Percentiles rank a stretch among this genome's conserved stretches.
phyloP scores from a whole-genome alignment of 2,329 filamentous ascomycete genomes.

The Colletotrichum gigasporum region DNA sequence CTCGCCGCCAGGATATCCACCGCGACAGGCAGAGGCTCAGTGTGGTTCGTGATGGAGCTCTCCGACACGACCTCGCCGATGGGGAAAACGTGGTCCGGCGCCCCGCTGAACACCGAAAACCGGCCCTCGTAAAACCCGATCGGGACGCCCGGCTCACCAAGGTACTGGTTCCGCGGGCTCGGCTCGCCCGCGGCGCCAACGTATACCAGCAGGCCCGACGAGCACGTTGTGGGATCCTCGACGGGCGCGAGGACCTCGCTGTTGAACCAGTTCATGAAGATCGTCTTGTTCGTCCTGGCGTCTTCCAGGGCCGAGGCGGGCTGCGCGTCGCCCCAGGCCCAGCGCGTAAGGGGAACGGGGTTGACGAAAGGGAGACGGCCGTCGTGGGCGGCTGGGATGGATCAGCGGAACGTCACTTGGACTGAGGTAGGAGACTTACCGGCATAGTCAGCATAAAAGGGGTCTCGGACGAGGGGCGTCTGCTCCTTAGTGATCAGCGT shows the following conservation, averaged over 20 bases:
- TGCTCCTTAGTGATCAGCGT: conserved; percentile 49
- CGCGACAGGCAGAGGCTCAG: conserved; percentile 64
- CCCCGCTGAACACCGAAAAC: conserved; percentile 45
- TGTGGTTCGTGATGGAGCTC: conserved; percentile 53
- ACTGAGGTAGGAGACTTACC: conserved; percentile 25
- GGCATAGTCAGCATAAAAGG: conserved; percentile 51
- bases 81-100: conserved; percentile 52
- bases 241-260: conserved; percentile 36
- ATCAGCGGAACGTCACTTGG: background rate
- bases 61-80: conserved; percentile 48
- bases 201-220: conserved; percentile 43
- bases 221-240: conserved; percentile 36
- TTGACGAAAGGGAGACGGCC: conserved; percentile 48
- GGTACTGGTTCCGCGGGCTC: conserved; percentile 39
- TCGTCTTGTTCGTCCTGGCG: conserved; percentile 43
- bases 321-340: conserved; percentile 45
- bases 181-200: conserved; percentile 22
- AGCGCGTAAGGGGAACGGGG: conserved; percentile 45
- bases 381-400: conserved; percentile 37
- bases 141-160: conserved; percentile 53
- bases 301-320: conserved; percentile 33
- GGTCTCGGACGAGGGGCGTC: conserved; percentile 45
- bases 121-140: conserved; percentile 53
- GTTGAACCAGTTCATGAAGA: conserved; percentile 45
- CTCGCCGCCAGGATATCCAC: conserved; percentile 66